Evolutionary conservation across 202 grass and related monocot genomes (phyloP), one percentile per base, ranked within the genome.

Genomic region (Schoenoplectus tabernaemontani): DNA sequence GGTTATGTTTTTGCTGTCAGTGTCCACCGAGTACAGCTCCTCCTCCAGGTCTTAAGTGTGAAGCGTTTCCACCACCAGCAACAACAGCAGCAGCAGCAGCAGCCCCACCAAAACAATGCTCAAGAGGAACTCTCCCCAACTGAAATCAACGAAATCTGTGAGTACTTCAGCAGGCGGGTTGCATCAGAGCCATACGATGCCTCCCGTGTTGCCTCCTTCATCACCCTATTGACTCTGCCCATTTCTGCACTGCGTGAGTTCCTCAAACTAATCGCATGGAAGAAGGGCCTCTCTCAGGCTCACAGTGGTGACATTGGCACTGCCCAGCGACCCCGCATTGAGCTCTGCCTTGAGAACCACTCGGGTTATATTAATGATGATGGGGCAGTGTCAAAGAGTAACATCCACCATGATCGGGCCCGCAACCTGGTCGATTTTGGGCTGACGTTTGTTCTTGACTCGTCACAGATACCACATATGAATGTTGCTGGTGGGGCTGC

Each of bases 1-100:
- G 92, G 96, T 23, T 99, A 99, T 85, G 96, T 99, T 68, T 99
- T 99, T 88, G 96, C 92, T 57, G 96, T 99, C 12, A 95, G 92
- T 80, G 96, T 98, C 57, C 96, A 99, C 82, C 68, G 96, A 17
- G 96, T 99, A 76, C 96, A 99, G 83, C 79, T 99, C 36, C 92
- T 99, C 64, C 82, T 99, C 50, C 96, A 99, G 92, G 96, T 99
- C 83, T 56, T 99, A 56, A 99, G 92, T 70, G 96, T 99, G 8
- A 99, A 95, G 82, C 84, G 96, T 17, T 99, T 99, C 85, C 96
- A 99, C 38, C 92, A 99, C 46, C 96, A n/a, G n/a, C n/a, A 97
- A 78, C n/a, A n/a, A n/a, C n/a, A n/a, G n/a, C n/a, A n/a, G n/a
- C 90, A 82, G 19, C 85, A 88, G 34, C 77, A 80, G 38, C 57